Conservation (phyloP, 179 eudicot species). For the Vitellaria paradoxa region DNA sequence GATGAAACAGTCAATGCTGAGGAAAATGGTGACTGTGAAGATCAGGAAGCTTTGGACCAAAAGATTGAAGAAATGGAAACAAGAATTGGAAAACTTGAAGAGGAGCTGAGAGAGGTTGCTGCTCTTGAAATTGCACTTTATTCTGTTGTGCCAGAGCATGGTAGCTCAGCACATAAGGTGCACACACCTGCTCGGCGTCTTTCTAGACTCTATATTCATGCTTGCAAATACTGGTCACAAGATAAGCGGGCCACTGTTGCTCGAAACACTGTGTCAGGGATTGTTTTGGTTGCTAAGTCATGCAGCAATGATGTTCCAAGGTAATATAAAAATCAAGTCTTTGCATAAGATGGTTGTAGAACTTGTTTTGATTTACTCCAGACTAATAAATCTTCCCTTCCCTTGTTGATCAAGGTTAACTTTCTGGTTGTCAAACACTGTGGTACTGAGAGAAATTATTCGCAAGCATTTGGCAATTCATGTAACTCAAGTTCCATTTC, state of each 20-base stretch:
- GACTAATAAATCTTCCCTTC: constrained; percentile 11
- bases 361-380: background rate
- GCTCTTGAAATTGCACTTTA: constrained; percentile 87
- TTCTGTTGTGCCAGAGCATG: constrained; percentile 86
- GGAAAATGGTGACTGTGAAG: constrained; percentile 30
- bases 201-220: constrained; percentile 76
- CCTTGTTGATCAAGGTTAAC: constrained; percentile 56
- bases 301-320: constrained; percentile 93
- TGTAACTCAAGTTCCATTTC: constrained; percentile 37
- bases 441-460: constrained; percentile 79
- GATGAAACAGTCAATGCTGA: constrained; percentile 29
- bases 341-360: background rate
- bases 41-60: constrained; percentile 33
- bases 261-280: constrained; percentile 75
- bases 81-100: constrained; percentile 72
- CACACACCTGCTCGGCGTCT: constrained; percentile 95
- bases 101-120: constrained; percentile 89
- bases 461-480: constrained; percentile 70
- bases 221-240: constrained; percentile 78
- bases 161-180: constrained; percentile 85
- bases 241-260: constrained; percentile 66
- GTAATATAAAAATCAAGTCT: constrained; percentile 24
- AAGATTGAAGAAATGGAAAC: constrained; percentile 61
- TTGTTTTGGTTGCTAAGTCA: constrained; percentile 73
- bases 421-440: constrained; percentile 87